phyloP scores from a whole-genome alignment of 768 basidiomycete genomes.

The Boletus pseudo-olivaceus region DNA sequence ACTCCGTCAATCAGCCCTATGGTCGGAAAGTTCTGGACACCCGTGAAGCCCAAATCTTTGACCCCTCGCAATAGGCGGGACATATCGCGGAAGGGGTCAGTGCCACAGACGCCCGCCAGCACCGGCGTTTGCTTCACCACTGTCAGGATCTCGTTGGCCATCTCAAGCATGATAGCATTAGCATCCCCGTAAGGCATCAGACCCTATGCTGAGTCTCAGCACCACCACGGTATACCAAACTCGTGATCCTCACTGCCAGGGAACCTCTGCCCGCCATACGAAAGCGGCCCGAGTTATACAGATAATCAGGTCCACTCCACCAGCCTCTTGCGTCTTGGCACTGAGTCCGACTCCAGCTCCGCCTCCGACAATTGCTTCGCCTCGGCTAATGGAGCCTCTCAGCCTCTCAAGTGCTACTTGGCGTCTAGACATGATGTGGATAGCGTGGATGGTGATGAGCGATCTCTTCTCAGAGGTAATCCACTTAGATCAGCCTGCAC shows the following conservation, averaged over 20 bases:
- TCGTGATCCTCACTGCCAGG: conserved; percentile 20
- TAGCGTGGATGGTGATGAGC: not conserved
- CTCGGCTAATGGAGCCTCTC: conserved; percentile 13
- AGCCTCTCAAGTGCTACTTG: conserved; percentile 12
- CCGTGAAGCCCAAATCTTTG: conserved; percentile 25
- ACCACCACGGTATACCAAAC: not conserved
- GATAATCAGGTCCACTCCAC: conserved; percentile 27
- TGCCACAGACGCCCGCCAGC: conserved; percentile 27
- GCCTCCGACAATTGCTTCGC: conserved; percentile 24
- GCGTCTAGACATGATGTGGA: conserved; percentile 16
- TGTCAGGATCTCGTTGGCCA: conserved; percentile 27
- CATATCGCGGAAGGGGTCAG: conserved; percentile 30
- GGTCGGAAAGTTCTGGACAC: conserved; percentile 30
- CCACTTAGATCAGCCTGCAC: not conserved
- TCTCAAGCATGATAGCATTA: conserved; percentile 28
- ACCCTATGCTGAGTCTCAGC: conserved; percentile 9
- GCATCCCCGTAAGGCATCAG: conserved; percentile 30
- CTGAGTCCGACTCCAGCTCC: conserved; percentile 27
- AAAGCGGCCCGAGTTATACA: conserved; percentile 31
- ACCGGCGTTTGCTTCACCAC: conserved; percentile 28
- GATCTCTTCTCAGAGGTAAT: not conserved
- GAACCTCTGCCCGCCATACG: conserved; percentile 32
- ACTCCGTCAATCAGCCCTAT: conserved; percentile 27
- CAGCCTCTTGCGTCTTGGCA: conserved; percentile 27
- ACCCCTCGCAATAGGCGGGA: conserved; percentile 19